Conservation (phyloP, 306 rosid species). For the Sphenostylis stenocarpa region DNA sequence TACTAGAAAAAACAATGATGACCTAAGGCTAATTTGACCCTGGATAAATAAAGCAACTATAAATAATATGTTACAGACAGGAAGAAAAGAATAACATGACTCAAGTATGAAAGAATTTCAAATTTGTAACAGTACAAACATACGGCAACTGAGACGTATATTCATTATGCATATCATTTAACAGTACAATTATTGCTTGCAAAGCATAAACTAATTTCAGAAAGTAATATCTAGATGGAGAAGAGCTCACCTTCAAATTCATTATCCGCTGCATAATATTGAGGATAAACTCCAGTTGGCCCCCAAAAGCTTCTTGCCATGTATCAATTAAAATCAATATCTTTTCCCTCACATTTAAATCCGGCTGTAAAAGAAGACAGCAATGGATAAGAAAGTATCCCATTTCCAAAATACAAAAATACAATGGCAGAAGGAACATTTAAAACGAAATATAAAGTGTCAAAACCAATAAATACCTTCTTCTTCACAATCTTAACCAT, state of each 20-base stretch:
- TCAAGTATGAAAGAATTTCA: not conserved
- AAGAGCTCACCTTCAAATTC: conserved; percentile 67
- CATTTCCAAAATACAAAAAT: not conserved
- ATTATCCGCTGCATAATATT: conserved; percentile 81
- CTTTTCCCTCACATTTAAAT: conserved; percentile 88
- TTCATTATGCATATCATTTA: not conserved
- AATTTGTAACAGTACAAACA: not conserved
- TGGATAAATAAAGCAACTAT: conserved; percentile 6
- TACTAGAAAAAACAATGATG: conserved; percentile 12
- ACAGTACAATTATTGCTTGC: not conserved
- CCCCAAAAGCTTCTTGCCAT: conserved; percentile 99
- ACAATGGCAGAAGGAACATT: conserved; percentile 15
- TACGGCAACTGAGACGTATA: conserved; percentile 15
- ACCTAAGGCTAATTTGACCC: conserved; percentile 10
- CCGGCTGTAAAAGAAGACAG: conserved; percentile 67
- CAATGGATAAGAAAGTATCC: conserved; percentile 29
- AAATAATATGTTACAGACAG: not conserved
- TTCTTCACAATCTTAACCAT: conserved; percentile 98
- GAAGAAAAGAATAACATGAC: conserved; percentile 13
- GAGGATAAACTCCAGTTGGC: conserved; percentile 76
- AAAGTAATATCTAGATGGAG: conserved; percentile 9
- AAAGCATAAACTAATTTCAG: conserved; percentile 11
- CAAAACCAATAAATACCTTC: conserved; percentile 58
- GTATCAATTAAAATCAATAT: conserved; percentile 78
- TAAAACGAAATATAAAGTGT: conserved; percentile 23